A percentile compares a stretch with the other conserved stretches of the same genome.
These are phyloP conservation scores for Barnettozyma botsteinii DNA, from an alignment of 805 yeast genomes.

Conservation along the genomic window DNA sequence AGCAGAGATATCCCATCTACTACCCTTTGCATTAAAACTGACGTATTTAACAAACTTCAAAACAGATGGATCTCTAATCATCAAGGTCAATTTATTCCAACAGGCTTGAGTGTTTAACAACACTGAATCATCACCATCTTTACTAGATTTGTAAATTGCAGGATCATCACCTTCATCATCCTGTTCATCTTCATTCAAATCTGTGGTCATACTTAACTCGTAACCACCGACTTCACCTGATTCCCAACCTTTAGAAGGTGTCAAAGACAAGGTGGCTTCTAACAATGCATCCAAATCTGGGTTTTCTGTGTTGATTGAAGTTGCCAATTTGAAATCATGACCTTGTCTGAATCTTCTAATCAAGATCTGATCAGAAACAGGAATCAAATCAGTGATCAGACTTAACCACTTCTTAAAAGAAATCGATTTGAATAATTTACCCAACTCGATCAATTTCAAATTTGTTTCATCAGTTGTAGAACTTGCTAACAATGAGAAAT, in stretches of 20 bases:
- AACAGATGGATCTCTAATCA: constrained; percentile 80
- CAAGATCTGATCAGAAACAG: constrained; percentile 60
- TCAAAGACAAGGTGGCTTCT: constrained; percentile 77
- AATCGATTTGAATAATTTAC: constrained; percentile 51
- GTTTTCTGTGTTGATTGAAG: constrained; percentile 41
- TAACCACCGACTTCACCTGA: constrained; percentile 92
- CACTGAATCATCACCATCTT: constrained; percentile 68
- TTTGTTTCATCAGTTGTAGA: constrained; percentile 27
- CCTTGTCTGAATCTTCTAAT: constrained; percentile 93
- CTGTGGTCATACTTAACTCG: constrained; percentile 75
- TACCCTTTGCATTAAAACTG: constrained; percentile 79
- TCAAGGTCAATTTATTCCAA: constrained; percentile 75
- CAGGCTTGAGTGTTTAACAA: constrained; percentile 72
- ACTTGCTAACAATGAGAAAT: constrained; percentile 37
- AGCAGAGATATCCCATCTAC: constrained; percentile 84
- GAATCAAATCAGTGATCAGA: constrained; percentile 53
- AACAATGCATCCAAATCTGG: constrained; percentile 36
- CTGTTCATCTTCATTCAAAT: constrained; percentile 37
- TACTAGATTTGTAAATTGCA: constrained; percentile 61
- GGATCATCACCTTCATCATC: constrained; percentile 61
- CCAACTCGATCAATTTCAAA: constrained; percentile 44
- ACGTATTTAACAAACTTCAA: constrained; percentile 90
- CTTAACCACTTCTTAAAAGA: constrained; percentile 68
- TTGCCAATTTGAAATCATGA: constrained; percentile 86
- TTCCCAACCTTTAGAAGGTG: constrained; percentile 83